Conservation (phyloP, 371 early-diverging fungal species). For the Mortierella polycephala region DNA sequence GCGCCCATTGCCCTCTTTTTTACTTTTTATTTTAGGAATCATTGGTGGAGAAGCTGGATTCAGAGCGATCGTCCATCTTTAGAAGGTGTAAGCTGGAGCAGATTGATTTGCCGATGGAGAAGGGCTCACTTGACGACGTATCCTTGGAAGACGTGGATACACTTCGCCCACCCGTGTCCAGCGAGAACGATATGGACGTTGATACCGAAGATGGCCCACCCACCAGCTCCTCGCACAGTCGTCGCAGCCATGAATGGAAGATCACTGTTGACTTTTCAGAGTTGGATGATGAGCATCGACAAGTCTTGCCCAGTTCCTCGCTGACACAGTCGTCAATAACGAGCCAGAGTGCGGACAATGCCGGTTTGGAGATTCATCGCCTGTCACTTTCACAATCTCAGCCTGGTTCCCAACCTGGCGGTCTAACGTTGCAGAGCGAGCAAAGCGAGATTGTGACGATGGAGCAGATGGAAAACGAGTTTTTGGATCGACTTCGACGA, state of each 20-base stretch:
- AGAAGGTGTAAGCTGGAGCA: slow-evolving; percentile 93
- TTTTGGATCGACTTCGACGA: slow-evolving; percentile 73
- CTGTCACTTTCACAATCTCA: slow-evolving; percentile 35
- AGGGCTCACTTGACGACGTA: slow-evolving; percentile 76
- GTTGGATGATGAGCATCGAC: slow-evolving; percentile 60
- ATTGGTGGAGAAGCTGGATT: slow-evolving; percentile 77
- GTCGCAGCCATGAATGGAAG: slow-evolving; percentile 49
- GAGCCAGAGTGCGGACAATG: slow-evolving; percentile 14
- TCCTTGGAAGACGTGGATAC: slow-evolving; percentile 71
- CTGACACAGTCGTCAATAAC: slow-evolving; percentile 4
- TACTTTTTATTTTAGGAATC: slow-evolving; percentile 64
- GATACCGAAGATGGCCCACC: slow-evolving; percentile 52
- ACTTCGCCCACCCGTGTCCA: slow-evolving; percentile 14
- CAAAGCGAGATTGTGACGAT: slow-evolving; percentile 56
- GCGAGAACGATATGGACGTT: slow-evolving; percentile 64
- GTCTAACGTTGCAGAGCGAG: slow-evolving; percentile 21
- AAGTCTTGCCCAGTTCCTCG: slow-evolving; percentile 26
- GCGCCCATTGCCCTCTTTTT: neutral
- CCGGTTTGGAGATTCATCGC: slow-evolving; percentile 29
- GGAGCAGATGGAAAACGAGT: slow-evolving; percentile 71
- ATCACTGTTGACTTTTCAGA: slow-evolving; percentile 63
- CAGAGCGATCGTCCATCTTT: slow-evolving; percentile 82
- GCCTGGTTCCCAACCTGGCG: slow-evolving; percentile 11
- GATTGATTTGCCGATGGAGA: slow-evolving; percentile 82
- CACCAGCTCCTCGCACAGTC: slow-evolving; percentile 19